Evolutionary conservation across 2,329 filamentous ascomycete species (phyloP).

Genomic region (Cladosporium sp.): DNA sequence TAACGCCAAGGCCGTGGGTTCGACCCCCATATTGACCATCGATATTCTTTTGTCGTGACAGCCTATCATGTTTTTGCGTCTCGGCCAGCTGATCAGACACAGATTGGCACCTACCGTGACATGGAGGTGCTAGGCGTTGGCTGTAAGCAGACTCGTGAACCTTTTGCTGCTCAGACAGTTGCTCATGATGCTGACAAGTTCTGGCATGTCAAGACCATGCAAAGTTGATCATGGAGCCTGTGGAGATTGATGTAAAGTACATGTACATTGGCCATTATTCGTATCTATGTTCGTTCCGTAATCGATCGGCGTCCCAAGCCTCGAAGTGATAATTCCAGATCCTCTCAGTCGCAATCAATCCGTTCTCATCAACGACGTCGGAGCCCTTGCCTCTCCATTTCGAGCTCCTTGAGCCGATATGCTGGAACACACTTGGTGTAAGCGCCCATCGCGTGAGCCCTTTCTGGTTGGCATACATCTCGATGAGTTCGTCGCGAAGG

Average conservation of each 20-base stretch:
- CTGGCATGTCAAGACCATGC: background rate
- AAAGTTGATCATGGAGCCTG: background rate
- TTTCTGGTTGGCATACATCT: background rate
- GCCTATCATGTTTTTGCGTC: background rate
- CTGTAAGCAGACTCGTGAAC: background rate
- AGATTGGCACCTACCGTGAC: background rate
- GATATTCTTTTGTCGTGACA: background rate
- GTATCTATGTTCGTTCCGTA: background rate
- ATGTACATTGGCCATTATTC: background rate
- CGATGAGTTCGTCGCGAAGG: conserved; percentile 2
- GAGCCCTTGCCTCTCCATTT: conserved; percentile 3
- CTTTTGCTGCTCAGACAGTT: background rate
- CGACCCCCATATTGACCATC: conserved; percentile 18
- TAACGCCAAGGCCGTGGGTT: conserved; percentile 20
- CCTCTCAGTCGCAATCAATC: background rate
- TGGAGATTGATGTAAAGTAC: background rate
- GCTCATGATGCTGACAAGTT: background rate
- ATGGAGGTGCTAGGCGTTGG: background rate
- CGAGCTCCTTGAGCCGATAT: conserved; percentile 3
- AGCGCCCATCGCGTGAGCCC: background rate
- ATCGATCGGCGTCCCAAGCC: background rate
- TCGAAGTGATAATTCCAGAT: conserved; percentile 6
- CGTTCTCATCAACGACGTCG: conserved; percentile 3
- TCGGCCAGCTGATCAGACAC: background rate
- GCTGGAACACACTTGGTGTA: conserved; percentile 7